A percentile compares a stretch with the other conserved stretches of the same genome.
Conservation (phyloP, 352 stramenopile species). For the Aphanomyces euteiches region DNA sequence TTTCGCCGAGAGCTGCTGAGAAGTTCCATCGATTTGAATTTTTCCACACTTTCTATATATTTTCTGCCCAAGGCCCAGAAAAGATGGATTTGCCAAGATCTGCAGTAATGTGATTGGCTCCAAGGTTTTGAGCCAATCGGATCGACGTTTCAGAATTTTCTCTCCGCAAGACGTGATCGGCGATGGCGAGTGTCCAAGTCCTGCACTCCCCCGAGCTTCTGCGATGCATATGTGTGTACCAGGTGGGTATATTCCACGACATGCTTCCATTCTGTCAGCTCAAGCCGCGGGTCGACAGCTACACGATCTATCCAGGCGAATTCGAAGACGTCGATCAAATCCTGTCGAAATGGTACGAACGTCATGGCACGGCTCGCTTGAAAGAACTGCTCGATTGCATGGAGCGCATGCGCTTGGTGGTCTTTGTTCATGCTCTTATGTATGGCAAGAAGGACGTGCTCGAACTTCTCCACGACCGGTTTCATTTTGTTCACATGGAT, state of each 20-base stretch:
- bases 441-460: constrained; percentile 10
- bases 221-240: constrained; percentile 16
- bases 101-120: constrained; percentile 2
- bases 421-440: constrained; percentile 8
- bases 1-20: not conserved
- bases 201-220: constrained; percentile 15
- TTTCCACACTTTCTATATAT: not conserved
- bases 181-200: not conserved
- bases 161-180: not conserved
- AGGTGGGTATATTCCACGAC: constrained; percentile 12
- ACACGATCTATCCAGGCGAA: constrained; percentile 10
- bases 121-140: not conserved
- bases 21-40: not conserved
- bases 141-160: constrained; percentile 9
- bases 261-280: constrained; percentile 18
- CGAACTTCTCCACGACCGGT: not conserved
- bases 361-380: not conserved
- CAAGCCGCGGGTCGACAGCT: constrained; percentile 13
- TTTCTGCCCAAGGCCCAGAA: not conserved
- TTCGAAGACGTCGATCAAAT: constrained; percentile 13
- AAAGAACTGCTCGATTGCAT: constrained; percentile 4
- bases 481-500: constrained; percentile 14
- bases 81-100: constrained; percentile 10
- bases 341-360: not conserved
- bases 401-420: constrained; percentile 15